A percentile compares a stretch with the other conserved stretches of the same genome.
phyloP scores from a whole-genome alignment of 306 rosid genomes.

The Erythrophleum fordii region DNA sequence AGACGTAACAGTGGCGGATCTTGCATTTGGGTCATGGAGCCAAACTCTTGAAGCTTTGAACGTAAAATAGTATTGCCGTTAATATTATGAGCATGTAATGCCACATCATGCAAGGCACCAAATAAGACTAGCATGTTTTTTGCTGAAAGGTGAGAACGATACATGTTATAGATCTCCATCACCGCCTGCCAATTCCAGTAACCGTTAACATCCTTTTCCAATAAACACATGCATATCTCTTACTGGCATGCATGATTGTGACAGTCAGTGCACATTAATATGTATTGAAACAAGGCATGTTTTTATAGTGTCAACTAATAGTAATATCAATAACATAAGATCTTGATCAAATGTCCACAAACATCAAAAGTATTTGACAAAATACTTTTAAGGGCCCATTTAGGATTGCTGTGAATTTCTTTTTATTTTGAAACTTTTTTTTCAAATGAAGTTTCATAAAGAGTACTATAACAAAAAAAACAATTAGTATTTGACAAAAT shows the following conservation, averaged over 20 bases:
- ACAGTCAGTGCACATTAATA: background rate
- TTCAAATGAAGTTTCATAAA: background rate
- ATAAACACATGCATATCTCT: conserved; percentile 7
- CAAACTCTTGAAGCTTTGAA: conserved; percentile 88
- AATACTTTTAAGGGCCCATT: no score
- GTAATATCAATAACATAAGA: background rate
- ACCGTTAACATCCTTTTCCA: conserved; percentile 33
- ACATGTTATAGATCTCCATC: conserved; percentile 86
- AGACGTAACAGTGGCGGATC: conserved; percentile 97
- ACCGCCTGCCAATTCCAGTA: conserved; percentile 79
- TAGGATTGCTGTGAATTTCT: background rate
- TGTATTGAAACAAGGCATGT: background rate
- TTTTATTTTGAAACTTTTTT: background rate
- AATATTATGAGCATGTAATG: conserved; percentile 79
- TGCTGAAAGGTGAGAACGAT: conserved; percentile 69
- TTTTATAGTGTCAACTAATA: conserved; percentile 5
- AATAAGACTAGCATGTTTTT: conserved; percentile 68
- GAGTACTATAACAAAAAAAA: background rate
- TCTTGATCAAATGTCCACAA: conserved; percentile 21
- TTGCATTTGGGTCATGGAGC: conserved; percentile 94
- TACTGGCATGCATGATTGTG: conserved; percentile 20
- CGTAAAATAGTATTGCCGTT: conserved; percentile 63
- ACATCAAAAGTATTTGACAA: background rate
- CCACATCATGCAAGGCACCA: conserved; percentile 77
- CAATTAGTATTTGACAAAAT: background rate